Evolutionary conservation across 2,329 filamentous ascomycete species (phyloP).

Genomic region (Colletotrichum aenigma): DNA sequence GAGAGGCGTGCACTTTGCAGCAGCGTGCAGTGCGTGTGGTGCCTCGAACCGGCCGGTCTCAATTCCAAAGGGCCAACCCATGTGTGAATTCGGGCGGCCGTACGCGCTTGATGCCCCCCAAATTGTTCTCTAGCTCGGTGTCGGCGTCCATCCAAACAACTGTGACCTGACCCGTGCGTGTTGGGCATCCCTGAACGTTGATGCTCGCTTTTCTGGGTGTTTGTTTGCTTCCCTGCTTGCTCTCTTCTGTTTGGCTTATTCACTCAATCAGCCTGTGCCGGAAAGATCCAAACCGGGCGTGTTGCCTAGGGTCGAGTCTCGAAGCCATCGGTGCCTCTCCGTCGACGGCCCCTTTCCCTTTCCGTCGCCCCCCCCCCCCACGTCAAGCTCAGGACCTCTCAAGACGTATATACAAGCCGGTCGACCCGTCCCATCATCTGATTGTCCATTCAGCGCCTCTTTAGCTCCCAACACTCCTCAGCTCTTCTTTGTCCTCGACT

Average conservation of each 20-base stretch:
- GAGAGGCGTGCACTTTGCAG: not conserved
- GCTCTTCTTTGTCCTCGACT: slow-evolving; percentile 2
- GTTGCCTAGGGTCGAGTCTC: not conserved
- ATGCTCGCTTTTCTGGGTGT: not conserved
- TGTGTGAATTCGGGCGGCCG: not conserved
- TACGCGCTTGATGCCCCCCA: not conserved
- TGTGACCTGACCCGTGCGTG: not conserved
- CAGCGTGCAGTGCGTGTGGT: not conserved
- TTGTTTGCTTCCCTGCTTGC: not conserved
- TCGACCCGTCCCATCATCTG: not conserved
- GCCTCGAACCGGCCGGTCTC: not conserved
- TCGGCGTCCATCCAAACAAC: not conserved
- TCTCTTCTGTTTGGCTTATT: not conserved
- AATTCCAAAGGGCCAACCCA: not conserved
- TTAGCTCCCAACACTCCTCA: not conserved
- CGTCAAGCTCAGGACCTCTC: not conserved
- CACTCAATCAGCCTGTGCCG: not conserved
- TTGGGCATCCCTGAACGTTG: not conserved
- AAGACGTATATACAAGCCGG: not conserved
- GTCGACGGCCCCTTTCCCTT: slow-evolving; percentile 2
- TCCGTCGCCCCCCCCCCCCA: slow-evolving; percentile 1
- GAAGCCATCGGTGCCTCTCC: slow-evolving; percentile 5
- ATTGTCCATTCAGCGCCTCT: not conserved
- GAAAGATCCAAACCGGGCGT: slow-evolving; percentile 2
- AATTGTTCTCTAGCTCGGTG: not conserved